These are phyloP conservation scores for Epichloe festucae DNA, from an alignment of 2,329 filamentous ascomycete species.

Conservation along the genomic window DNA sequence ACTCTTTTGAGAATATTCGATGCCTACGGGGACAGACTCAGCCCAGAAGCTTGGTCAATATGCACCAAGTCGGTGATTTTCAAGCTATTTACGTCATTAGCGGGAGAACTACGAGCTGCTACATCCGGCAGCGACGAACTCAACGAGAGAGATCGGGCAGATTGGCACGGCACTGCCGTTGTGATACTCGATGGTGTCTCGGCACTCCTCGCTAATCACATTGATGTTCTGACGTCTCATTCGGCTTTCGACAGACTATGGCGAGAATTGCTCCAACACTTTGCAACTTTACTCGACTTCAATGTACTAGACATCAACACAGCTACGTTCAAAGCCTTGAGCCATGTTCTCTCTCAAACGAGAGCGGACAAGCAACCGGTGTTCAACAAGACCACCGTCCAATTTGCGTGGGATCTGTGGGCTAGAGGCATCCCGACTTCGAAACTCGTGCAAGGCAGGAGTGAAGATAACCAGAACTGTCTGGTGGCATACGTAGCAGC, in stretches of 20 bases:
- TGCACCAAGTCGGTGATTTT: constrained; percentile 75
- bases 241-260: constrained; percentile 59
- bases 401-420: constrained; percentile 59
- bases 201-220: constrained; percentile 60
- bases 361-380: constrained; percentile 28
- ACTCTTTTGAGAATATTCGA: constrained; percentile 86
- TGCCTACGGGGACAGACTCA: constrained; percentile 72
- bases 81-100: constrained; percentile 59
- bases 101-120: constrained; percentile 34
- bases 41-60: constrained; percentile 66
- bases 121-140: constrained; percentile 24
- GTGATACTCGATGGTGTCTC: constrained; percentile 63
- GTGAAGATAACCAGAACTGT: constrained; percentile 62
- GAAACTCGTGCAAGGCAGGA: constrained; percentile 20
- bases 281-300: constrained; percentile 51
- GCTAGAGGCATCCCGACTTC: constrained; percentile 47
- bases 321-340: constrained; percentile 55
- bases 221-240: constrained; percentile 56
- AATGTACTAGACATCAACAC: constrained; percentile 57
- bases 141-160: constrained; percentile 31
- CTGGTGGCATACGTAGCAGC: constrained; percentile 73
- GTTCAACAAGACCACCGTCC: constrained; percentile 39
- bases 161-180: constrained; percentile 65
- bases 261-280: constrained; percentile 58
- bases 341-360: constrained; percentile 45